phyloP scores from a whole-genome alignment of 164 flowering plant species.

The Warburgia ugandensis region DNA sequence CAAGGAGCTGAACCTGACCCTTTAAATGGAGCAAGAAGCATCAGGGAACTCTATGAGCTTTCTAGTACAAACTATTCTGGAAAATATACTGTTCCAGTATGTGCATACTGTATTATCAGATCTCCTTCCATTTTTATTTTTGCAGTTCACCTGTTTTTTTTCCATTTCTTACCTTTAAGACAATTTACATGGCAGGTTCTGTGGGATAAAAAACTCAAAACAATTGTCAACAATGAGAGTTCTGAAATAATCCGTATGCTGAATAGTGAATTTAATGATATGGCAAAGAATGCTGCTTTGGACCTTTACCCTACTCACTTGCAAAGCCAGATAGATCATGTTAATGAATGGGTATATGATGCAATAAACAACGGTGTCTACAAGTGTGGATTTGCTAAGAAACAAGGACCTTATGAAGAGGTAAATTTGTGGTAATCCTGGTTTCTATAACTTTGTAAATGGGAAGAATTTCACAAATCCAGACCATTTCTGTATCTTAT shows the following conservation, averaged over 20 bases:
- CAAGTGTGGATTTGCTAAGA: constrained; percentile 83
- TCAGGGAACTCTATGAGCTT: constrained; percentile 76
- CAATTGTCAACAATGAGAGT: constrained; percentile 90
- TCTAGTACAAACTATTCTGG: constrained; percentile 82
- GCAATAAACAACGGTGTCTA: constrained; percentile 91
- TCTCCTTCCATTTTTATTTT: neutral
- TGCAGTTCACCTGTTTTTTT: neutral
- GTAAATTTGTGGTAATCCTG: constrained; percentile 21
- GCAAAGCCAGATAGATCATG: constrained; percentile 56
- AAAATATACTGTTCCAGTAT: constrained; percentile 88
- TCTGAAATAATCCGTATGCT: constrained; percentile 88
- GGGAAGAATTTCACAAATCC: neutral
- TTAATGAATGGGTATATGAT: constrained; percentile 75
- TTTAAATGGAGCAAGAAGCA: constrained; percentile 62
- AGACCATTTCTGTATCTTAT: neutral
- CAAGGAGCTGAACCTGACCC: constrained; percentile 81
- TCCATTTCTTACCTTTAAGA: neutral
- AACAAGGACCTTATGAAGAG: constrained; percentile 85
- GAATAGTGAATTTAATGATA: constrained; percentile 74
- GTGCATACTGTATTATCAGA: constrained; percentile 13
- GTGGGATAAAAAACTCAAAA: constrained; percentile 88
- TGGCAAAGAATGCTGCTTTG: constrained; percentile 67
- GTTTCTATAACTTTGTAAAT: neutral
- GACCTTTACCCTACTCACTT: constrained; percentile 77
- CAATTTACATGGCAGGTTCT: constrained; percentile 47